Evolutionary conservation across 148 eudicot genomes (phyloP).

Genomic region (Vaccinium macrocarpon): DNA sequence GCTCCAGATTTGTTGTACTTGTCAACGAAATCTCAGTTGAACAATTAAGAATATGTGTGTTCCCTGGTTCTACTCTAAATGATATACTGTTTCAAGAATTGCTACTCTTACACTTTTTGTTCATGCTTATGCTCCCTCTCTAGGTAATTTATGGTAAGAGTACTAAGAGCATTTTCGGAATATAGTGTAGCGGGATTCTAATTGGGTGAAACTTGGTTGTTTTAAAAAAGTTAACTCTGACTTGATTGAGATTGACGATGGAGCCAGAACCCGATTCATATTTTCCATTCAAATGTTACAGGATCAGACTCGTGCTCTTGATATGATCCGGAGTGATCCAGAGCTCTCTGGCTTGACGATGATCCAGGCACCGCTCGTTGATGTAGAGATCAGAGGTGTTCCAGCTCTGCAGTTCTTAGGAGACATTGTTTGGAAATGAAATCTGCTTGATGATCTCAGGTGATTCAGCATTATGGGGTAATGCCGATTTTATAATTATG

Average conservation of each 20-base stretch:
- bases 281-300: constrained; percentile 29
- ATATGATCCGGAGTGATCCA: constrained; percentile 59
- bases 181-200: neutral
- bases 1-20: neutral
- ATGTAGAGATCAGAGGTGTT: constrained; percentile 94
- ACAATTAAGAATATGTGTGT: neutral
- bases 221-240: neutral
- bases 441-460: constrained; percentile 14
- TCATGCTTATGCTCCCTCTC: neutral
- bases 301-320: constrained; percentile 91
- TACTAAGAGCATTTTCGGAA: neutral
- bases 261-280: neutral
- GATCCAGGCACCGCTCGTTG: constrained; percentile 90
- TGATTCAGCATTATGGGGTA: neutral
- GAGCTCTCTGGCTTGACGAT: constrained; percentile 72
- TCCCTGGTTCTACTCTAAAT: neutral
- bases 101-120: neutral
- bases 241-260: neutral
- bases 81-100: neutral
- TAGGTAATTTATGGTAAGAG: neutral
- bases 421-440: constrained; percentile 93
- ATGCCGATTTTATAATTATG: neutral
- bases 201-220: neutral
- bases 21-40: neutral
- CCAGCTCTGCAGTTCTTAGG: constrained; percentile 96